Conservation (phyloP, 2,329 filamentous ascomycete species). For the Ophiostoma pallidulum region DNA sequence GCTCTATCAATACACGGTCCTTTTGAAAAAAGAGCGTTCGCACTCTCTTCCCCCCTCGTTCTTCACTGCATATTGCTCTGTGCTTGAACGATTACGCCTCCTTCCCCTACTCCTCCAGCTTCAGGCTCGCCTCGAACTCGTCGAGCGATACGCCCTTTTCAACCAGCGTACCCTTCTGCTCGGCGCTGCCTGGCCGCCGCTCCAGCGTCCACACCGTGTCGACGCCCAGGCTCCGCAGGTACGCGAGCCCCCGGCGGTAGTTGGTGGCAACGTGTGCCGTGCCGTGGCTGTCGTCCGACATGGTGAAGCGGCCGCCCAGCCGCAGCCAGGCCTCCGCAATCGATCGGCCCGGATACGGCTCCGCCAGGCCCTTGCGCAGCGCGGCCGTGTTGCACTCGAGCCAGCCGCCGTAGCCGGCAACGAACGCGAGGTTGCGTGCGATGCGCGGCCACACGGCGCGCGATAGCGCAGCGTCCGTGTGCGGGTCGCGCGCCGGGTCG, state of each 20-base stretch:
- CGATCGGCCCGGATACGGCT: slow-evolving; percentile 75
- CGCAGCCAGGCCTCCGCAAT: slow-evolving; percentile 70
- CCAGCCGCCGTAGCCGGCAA: slow-evolving; percentile 66
- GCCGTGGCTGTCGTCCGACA: slow-evolving; percentile 93
- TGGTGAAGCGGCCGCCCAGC: slow-evolving; percentile 71
- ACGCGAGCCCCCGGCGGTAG: slow-evolving; percentile 61
- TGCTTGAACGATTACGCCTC: too few species aligned
- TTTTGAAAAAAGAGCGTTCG: too few species aligned
- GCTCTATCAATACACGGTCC: too few species aligned
- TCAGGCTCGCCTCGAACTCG: slow-evolving; percentile 13
- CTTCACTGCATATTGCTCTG: too few species aligned
- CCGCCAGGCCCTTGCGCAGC: slow-evolving; percentile 77
- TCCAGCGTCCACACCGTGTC: slow-evolving; percentile 49
- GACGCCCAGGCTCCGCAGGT: slow-evolving; percentile 58
- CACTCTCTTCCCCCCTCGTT: too few species aligned
- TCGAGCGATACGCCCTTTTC: slow-evolving; percentile 27
- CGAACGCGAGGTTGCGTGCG: slow-evolving; percentile 61
- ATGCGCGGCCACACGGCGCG: slow-evolving; percentile 62
- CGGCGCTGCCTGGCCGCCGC: slow-evolving; percentile 25
- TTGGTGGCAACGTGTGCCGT: slow-evolving; percentile 81
- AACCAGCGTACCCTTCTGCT: slow-evolving; percentile 23
- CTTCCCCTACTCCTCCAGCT: background rate
- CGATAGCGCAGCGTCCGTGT: slow-evolving; percentile 18
- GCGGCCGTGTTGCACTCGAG: slow-evolving; percentile 85
- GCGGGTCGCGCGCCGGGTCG: slow-evolving; percentile 53